phyloP scores from a whole-genome alignment of 257 asterid genomes.

The Penstemon davidsonii region DNA sequence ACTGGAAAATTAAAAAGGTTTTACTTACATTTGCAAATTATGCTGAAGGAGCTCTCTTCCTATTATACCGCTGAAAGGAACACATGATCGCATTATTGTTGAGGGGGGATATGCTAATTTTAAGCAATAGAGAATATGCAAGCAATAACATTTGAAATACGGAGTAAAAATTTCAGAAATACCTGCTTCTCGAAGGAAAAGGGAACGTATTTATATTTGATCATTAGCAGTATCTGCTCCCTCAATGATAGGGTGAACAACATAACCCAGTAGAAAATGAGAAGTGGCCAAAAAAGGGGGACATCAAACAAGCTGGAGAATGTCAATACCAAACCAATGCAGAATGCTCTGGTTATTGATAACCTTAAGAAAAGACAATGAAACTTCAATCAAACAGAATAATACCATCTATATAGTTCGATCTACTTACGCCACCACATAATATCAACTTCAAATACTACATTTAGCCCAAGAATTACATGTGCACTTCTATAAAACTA shows the following conservation, averaged over 20 bases:
- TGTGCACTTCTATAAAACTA: too few relatives aligned
- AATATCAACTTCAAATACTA: too few relatives aligned
- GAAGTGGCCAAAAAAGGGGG: slow-evolving; percentile 73
- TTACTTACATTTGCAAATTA: slow-evolving; percentile 29
- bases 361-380: slow-evolving; percentile 38
- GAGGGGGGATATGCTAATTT: background rate
- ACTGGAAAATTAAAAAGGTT: background rate
- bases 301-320: slow-evolving; percentile 56
- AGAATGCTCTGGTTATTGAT: slow-evolving; percentile 58
- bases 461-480: too few relatives aligned
- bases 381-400: background rate
- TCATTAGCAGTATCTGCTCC: slow-evolving; percentile 57
- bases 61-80: slow-evolving; percentile 44
- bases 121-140: background rate
- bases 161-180: background rate
- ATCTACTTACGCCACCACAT: too few relatives aligned
- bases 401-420: too few relatives aligned
- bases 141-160: background rate
- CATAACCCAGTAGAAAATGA: slow-evolving; percentile 65
- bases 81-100: slow-evolving; percentile 14
- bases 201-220: slow-evolving; percentile 60
- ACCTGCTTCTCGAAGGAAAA: slow-evolving; percentile 65
- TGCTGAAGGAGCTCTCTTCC: slow-evolving; percentile 46
- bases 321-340: slow-evolving; percentile 53
- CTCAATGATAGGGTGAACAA: slow-evolving; percentile 52